Conservation (phyloP, 2,329 filamentous ascomycete species). For the Tolypocladium ovalisporum region DNA sequence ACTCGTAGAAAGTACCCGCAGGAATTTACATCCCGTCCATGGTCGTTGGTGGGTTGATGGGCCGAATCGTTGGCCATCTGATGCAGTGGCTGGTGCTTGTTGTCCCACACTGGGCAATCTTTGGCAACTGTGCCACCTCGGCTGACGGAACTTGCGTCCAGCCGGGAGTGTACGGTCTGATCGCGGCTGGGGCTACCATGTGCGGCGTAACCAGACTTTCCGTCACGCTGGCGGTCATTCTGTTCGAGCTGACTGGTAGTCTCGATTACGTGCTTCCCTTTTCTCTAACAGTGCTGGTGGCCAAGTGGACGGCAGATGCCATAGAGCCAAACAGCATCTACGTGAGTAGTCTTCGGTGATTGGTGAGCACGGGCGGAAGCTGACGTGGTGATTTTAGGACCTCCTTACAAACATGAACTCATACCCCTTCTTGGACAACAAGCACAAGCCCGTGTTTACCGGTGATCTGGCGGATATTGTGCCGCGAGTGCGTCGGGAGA, state of each 20-base stretch:
- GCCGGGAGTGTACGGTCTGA: conserved; percentile 91
- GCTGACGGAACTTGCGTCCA: conserved; percentile 78
- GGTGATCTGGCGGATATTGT: conserved; percentile 82
- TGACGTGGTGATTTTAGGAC: conserved; percentile 41
- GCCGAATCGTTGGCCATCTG: conserved; percentile 74
- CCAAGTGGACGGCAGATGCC: conserved; percentile 98
- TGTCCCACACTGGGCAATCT: conserved; percentile 62
- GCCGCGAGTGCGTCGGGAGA: conserved; percentile 59
- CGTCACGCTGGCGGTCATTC: conserved; percentile 85
- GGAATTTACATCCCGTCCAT: conserved; percentile 98
- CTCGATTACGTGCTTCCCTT: conserved; percentile 93
- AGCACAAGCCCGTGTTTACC: conserved; percentile 84
- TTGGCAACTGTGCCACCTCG: conserved; percentile 59
- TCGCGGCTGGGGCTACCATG: conserved; percentile 94
- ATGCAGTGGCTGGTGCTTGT: conserved; percentile 72
- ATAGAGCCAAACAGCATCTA: conserved; percentile 93
- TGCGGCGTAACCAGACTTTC: conserved; percentile 91
- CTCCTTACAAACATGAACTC: conserved; percentile 93
- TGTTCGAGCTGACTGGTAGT: conserved; percentile 92
- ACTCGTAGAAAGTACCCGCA: conserved; percentile 67
- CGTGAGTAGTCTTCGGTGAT: conserved; percentile 31
- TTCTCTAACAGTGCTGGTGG: conserved; percentile 78
- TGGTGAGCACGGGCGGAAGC: neutral
- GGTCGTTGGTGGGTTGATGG: conserved; percentile 91
- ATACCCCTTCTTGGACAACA: conserved; percentile 96